Conservation (phyloP, 2,329 filamentous ascomycete genomes). For the Amphichorda felina region DNA sequence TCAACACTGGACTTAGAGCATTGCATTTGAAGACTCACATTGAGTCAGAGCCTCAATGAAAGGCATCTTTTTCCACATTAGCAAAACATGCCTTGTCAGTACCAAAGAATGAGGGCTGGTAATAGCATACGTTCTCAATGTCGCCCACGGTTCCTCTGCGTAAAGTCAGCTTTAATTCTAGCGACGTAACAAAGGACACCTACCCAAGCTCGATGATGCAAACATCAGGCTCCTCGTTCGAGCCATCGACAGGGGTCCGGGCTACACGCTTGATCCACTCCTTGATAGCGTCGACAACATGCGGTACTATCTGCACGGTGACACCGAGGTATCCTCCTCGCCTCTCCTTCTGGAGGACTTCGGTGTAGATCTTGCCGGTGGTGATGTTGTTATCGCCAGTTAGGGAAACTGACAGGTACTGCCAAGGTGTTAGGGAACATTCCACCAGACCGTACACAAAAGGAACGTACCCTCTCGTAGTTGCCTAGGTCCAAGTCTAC, state of each 20-base stretch:
- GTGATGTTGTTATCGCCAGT: slow-evolving; percentile 91
- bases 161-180: not conserved
- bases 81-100: too few relatives aligned
- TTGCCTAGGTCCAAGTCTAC: slow-evolving; percentile 38
- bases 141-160: slow-evolving; percentile 55
- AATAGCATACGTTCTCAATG: slow-evolving; percentile 77
- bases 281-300: slow-evolving; percentile 84
- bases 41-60: slow-evolving; percentile 83
- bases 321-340: slow-evolving; percentile 71
- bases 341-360: slow-evolving; percentile 64
- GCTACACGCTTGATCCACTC: slow-evolving; percentile 87
- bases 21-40: slow-evolving; percentile 8
- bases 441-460: too few relatives aligned
- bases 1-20: slow-evolving; percentile 23
- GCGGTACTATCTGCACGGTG: slow-evolving; percentile 79
- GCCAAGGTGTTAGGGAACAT: too few relatives aligned
- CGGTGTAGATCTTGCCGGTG: slow-evolving; percentile 89
- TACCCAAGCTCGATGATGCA: slow-evolving; percentile 49
- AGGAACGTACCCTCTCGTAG: slow-evolving; percentile 32
- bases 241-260: slow-evolving; percentile 75
- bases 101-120: too few relatives aligned
- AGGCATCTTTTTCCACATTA: too few relatives aligned
- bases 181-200: not conserved
- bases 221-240: slow-evolving; percentile 72
- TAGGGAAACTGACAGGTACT: slow-evolving; percentile 34